Percentiles rank a stretch among this genome's conserved stretches.
Evolutionary conservation across 108 stramenopile genomes (phyloP).

Genomic region (Epithemia pelagica): DNA sequence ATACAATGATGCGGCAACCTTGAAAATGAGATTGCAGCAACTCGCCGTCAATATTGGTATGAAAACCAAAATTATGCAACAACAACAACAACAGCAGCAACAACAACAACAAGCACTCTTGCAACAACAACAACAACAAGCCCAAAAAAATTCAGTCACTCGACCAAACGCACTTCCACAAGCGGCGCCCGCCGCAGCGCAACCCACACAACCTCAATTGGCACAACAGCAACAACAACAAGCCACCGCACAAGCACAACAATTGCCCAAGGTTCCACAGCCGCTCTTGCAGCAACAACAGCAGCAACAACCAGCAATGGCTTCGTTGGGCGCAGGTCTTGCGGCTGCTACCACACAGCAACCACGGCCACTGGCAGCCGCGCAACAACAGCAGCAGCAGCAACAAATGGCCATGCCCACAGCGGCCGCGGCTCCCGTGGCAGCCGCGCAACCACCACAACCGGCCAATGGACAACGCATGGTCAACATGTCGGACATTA

Average conservation of each 20-base stretch:
- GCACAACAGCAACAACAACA: constrained; percentile 22
- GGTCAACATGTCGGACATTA: constrained; percentile 76
- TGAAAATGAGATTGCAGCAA: constrained; percentile 90
- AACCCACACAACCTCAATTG: neutral
- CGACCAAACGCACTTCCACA: constrained; percentile 14
- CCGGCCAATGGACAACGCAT: constrained; percentile 40
- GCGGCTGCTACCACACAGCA: constrained; percentile 17
- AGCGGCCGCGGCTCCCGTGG: constrained; percentile 10
- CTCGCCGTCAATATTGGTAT: constrained; percentile 89
- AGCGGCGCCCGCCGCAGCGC: constrained; percentile 13
- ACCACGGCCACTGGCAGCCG: constrained; percentile 22
- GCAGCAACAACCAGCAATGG: neutral
- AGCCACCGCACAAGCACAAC: constrained; percentile 35
- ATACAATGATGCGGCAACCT: constrained; percentile 84
- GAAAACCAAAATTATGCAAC: constrained; percentile 72
- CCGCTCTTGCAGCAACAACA: constrained; percentile 6
- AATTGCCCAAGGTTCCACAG: constrained; percentile 13
- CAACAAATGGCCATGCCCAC: constrained; percentile 25
- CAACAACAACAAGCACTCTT: constrained; percentile 21
- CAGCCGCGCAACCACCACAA: constrained; percentile 19
- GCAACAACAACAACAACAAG: constrained; percentile 33
- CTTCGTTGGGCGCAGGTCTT: too few species aligned
- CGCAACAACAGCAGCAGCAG: constrained; percentile 49
- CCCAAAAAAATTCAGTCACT: constrained; percentile 5
- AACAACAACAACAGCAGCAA: constrained; percentile 32